A percentile compares a stretch with the other conserved stretches of the same genome.
phyloP scores from a whole-genome alignment of 2,329 filamentous ascomycete species.

The Nothomitra cinnamomea region DNA sequence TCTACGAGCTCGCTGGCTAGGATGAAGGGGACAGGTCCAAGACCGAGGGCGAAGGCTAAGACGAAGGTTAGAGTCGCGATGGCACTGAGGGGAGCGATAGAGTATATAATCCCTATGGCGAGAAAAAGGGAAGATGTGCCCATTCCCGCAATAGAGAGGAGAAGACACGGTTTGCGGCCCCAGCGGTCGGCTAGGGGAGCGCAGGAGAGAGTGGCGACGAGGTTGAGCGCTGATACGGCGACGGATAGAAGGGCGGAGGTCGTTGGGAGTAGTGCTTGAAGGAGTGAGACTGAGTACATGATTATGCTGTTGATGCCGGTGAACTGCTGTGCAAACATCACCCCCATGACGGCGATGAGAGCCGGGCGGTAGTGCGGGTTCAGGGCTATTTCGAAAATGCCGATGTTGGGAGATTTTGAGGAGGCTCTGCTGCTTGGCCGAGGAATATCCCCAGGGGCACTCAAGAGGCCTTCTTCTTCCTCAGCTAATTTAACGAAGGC shows the following conservation, averaged over 20 bases:
- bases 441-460: slow-evolving; percentile 19
- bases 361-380: slow-evolving; percentile 54
- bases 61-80: slow-evolving; percentile 74
- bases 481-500: slow-evolving; percentile 17
- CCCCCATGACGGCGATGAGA: slow-evolving; percentile 67
- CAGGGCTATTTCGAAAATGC: slow-evolving; percentile 47
- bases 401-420: slow-evolving; percentile 24
- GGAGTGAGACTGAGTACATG: slow-evolving; percentile 92
- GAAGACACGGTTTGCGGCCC: slow-evolving; percentile 70
- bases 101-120: slow-evolving; percentile 61
- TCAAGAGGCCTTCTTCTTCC: slow-evolving; percentile 57
- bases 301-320: slow-evolving; percentile 93
- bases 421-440: slow-evolving; percentile 15
- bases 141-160: slow-evolving; percentile 73
- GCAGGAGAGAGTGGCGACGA: slow-evolving; percentile 63
- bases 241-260: slow-evolving; percentile 76
- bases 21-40: slow-evolving; percentile 91
- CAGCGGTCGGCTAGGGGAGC: slow-evolving; percentile 76
- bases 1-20: slow-evolving; percentile 81
- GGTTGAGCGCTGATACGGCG: slow-evolving; percentile 70
- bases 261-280: slow-evolving; percentile 63
- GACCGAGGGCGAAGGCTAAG: slow-evolving; percentile 71
- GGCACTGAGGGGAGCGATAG: slow-evolving; percentile 59
- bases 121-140: slow-evolving; percentile 60
- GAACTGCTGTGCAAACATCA: slow-evolving; percentile 87